Evolutionary conservation across 1,139 yeast species (phyloP), one percentile per base, ranked within the genome.

Genomic region (Pichia sp.): DNA sequence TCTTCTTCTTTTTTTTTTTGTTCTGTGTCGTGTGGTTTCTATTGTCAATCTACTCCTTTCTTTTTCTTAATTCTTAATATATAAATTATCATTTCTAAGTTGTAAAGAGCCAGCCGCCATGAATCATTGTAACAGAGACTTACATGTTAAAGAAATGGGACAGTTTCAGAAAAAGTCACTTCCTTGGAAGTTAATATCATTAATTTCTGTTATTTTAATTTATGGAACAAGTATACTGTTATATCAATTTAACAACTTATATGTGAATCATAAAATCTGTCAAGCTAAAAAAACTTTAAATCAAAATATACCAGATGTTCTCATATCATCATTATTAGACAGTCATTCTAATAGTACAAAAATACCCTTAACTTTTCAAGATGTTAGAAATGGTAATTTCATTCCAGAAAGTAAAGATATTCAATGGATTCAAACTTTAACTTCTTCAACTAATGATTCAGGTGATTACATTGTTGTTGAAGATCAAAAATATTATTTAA

Each of bases 381-480:
- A 66, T 45, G 65, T 69, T 0, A 71, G 86, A 53, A 75, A 74
- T 44, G 77, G 76, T 2, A 68, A 74, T 2, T 83, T 83, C 55
- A 52, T 60, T 0, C 81, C 88, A 0, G 65, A 67, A 29, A 66
- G 58, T 46, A 74, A 75, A 52, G 65, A 72, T n/a, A 67, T 84
- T 28, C 89, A 83, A 60, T 84, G 92, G 92, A 76, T 83, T 44
- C 69, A 69, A 44, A 76, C 76, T 26, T 78, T 81, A 1, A 70
- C 69, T 39, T 59, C 64, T 52, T 64, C 44, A 8, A 52, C 61
- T 30, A 63, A 74, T 52, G 83, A 78, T 57, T 69, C 72, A 50
- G 85, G 83, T n/a, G 77, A 81, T 10, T 79, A 74, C 56, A 71
- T 79, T 34, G 68, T 76, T 29, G 68, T 64, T 33, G 65, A 64